Evolutionary conservation across 148 eudicot species (phyloP).

Genomic region (Fagopyrum esculentum): DNA sequence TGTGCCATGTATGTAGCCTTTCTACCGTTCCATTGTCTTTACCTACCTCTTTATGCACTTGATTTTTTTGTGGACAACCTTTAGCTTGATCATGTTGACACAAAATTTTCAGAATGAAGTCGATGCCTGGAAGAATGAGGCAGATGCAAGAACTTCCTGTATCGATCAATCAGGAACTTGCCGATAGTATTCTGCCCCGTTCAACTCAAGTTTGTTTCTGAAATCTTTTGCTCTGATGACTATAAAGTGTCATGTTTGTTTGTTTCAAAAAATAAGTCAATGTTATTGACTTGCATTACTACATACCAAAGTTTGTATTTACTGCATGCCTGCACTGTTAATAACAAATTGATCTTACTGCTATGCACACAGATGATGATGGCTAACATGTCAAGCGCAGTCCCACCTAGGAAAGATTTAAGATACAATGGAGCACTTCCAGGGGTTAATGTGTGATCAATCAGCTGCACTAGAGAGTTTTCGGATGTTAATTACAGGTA

Average conservation of each 20-base stretch:
- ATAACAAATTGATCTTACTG: neutral
- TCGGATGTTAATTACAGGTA: conserved; percentile 7
- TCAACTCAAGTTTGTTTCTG: conserved; percentile 5
- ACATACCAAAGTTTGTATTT: neutral
- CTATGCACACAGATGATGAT: conserved; percentile 3
- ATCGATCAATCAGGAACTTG: conserved; percentile 14
- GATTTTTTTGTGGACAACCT: neutral
- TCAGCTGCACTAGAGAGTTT: conserved; percentile 3
- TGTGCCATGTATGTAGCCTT: conserved; percentile 14
- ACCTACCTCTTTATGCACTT: neutral
- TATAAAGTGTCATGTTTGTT: neutral
- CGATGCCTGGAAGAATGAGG: conserved; percentile 11
- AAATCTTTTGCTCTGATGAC: neutral
- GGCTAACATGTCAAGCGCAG: conserved; percentile 9
- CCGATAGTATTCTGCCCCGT: conserved; percentile 11
- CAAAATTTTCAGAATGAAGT: conserved; percentile 3
- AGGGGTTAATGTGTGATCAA: conserved; percentile 8
- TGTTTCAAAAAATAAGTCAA: neutral
- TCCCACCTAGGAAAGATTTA: conserved; percentile 8
- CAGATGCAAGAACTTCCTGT: conserved; percentile 14
- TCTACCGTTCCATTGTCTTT: neutral
- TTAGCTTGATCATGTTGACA: neutral
- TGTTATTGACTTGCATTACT: neutral
- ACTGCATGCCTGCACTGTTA: neutral
- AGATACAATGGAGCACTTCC: conserved; percentile 8